Evolutionary conservation across 441 rosid species (phyloP), one percentile per base, ranked within the genome.

Genomic region (Adansonia grandidieri): DNA sequence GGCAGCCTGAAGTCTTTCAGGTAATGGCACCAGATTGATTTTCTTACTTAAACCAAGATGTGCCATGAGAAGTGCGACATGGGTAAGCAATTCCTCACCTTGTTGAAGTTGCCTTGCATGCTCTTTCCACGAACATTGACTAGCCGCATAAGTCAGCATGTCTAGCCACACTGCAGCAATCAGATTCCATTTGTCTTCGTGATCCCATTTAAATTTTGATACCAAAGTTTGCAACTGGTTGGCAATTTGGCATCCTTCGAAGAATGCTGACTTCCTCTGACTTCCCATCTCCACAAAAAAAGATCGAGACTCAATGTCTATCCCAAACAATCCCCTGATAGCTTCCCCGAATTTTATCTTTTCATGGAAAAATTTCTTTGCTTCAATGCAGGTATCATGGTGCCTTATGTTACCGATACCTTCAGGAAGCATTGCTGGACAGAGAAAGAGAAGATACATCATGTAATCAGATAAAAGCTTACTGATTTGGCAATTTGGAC

Each of bases 41-140:
- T 10, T 60, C 15, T 60, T 60, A 20, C 37, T 9, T 6, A 60
- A 20, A 60, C 64, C 64, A 60, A 60, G 64, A 60, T 60, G 64
- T 3, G 37, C 37, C 64, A 60, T 60, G 6, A 60, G 64, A 22
- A 60, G 37, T 9, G 64, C 64, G 13, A 73, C 78, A 60, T 78
- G 84, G 32, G 79, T 75, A 19, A 82, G 56, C 15, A 82, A 70
- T 60, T 82, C 82, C 45, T 78, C 84, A n/a, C 84, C 84, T 28
- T 61, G 62, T 37, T 71, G 19, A 5, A 58, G 63, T 58, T 58
- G 63, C 8, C 10, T 58, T 5, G 63, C 63, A 20, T 58, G 63
- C 10, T 58, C 32, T 58, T 58, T 58, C 63, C 63, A 58, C 32
- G 63, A 2, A 20, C 63, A 58, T 19, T 58, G 63, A 8, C 32